These are phyloP conservation scores for Macrotyloma uniflorum DNA, from an alignment of 306 rosid genomes.

Conservation along the genomic window DNA sequence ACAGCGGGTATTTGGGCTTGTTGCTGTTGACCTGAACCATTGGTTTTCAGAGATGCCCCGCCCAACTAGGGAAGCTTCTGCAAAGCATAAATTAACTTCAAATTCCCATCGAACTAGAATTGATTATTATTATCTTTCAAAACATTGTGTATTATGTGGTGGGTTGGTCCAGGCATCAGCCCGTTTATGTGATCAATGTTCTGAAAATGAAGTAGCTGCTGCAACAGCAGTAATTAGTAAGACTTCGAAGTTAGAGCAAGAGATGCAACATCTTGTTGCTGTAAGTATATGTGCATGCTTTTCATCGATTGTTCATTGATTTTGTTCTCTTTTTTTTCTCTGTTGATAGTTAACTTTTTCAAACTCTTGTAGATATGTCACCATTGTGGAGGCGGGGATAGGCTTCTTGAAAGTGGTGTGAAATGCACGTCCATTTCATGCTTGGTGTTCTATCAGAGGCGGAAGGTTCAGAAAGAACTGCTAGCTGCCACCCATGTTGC, in stretches of 20 bases:
- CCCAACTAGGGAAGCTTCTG: slow-evolving; percentile 63
- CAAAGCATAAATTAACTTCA: slow-evolving; percentile 52
- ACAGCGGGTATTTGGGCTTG: slow-evolving; percentile 86
- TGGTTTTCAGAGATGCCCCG: slow-evolving; percentile 96
- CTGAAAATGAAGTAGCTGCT: slow-evolving; percentile 61
- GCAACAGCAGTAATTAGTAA: slow-evolving; percentile 66
- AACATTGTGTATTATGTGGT: slow-evolving; percentile 85
- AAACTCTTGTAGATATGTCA: slow-evolving; percentile 68
- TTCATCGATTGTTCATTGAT: background rate
- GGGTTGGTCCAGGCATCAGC: slow-evolving; percentile 77
- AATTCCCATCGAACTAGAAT: slow-evolving; percentile 79
- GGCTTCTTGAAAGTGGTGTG: slow-evolving; percentile 65
- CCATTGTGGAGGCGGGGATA: slow-evolving; percentile 88
- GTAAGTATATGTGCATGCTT: slow-evolving; percentile 51
- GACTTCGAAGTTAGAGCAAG: slow-evolving; percentile 83
- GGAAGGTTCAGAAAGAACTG: slow-evolving; percentile 84
- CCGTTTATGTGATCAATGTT: slow-evolving; percentile 70
- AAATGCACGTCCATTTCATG: slow-evolving; percentile 90
- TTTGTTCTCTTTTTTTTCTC: background rate
- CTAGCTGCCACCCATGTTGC: slow-evolving; percentile 70
- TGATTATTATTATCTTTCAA: slow-evolving; percentile 91
- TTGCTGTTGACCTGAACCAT: slow-evolving; percentile 78
- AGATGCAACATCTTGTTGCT: slow-evolving; percentile 87
- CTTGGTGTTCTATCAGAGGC: slow-evolving; percentile 79
- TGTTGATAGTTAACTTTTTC: background rate